phyloP scores from a whole-genome alignment of 352 stramenopile genomes.

The Pythium scleroteichum region DNA sequence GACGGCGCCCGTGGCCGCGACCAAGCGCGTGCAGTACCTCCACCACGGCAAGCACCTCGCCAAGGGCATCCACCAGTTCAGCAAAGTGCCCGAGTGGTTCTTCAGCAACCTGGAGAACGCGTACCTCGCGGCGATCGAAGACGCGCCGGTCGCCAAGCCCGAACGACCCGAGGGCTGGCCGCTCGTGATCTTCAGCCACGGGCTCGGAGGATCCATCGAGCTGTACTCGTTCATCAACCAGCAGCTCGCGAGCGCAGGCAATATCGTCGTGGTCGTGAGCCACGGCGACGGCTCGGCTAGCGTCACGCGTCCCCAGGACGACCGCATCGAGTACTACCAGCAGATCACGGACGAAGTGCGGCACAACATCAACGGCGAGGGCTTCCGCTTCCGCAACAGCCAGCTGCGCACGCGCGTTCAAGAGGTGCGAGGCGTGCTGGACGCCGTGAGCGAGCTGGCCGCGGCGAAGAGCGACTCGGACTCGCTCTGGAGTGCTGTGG shows the following conservation, averaged over 20 bases:
- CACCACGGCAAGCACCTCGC: conserved; percentile 59
- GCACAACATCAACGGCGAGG: conserved; percentile 49
- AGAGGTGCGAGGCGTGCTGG: conserved; percentile 49
- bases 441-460: conserved; percentile 30
- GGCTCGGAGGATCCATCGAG: conserved; percentile 55
- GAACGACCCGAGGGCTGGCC: conserved; percentile 36
- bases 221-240: conserved; percentile 65
- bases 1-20: background rate
- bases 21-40: conserved; percentile 34
- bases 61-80: conserved; percentile 49
- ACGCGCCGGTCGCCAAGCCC: conserved; percentile 30
- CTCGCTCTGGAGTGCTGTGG: conserved; percentile 9
- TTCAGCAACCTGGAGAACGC: conserved; percentile 58
- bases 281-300: conserved; percentile 68
- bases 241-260: conserved; percentile 62
- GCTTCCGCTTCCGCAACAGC: conserved; percentile 61
- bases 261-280: conserved; percentile 59
- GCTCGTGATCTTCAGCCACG: conserved; percentile 64
- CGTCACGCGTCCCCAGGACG: conserved; percentile 43
- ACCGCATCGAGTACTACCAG: conserved; percentile 60
- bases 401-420: conserved; percentile 56
- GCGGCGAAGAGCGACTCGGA: conserved; percentile 18
- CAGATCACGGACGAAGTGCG: conserved; percentile 45
- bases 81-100: conserved; percentile 47
- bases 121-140: conserved; percentile 40